Evolutionary conservation across 768 basidiomycete species (phyloP), one percentile per base, ranked within the genome.

Genomic region (Paxillus ammoniavirescens): DNA sequence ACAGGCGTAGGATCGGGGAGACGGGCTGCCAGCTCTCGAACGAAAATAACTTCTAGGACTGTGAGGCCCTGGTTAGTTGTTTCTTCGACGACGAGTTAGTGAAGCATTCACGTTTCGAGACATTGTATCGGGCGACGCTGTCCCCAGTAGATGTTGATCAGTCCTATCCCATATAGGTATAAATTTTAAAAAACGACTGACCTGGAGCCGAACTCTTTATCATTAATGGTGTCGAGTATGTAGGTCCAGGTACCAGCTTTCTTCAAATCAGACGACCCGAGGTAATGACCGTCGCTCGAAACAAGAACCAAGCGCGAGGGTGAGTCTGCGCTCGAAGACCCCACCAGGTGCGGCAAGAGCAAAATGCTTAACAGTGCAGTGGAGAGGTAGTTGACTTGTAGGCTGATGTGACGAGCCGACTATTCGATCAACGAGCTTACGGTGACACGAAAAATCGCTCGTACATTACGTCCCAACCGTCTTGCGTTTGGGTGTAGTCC

Each of bases 381-480:
- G 30, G 70, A 65, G 14, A 75, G 60, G 44, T 67, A 67, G 43
- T 74, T 72, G 14, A 72, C 67, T 54, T 75, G 71, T 0, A 75
- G 35, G 42, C 73, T 74, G 30, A 10, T n/a, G n/a, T 5, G 15
- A 49, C 8, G n/a, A 49, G 36, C 42, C 4, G 8, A 13, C 21
- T 41, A 56, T 38, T 23, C n/a, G 7, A 17, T 49, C 8, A 18
- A 17, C 15, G 21, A n/a, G 3, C 28, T 37, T 12, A 13, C 13
- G 10, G 18, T 8, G 3, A 21, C 30, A 7, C n/a, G 52, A 42
- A 8, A 30, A 47, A 40, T 21, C n/a, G 35, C 14, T 61, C 65
- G 26, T 52, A 80, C 81, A 59, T 66, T 30, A 61, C 26, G 57
- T 83, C 81, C 77, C 76, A 82, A 8, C 76, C 79, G 54, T 82